phyloP scores from a whole-genome alignment of 805 yeast genomes.

The Schwanniomyces yamadae region DNA sequence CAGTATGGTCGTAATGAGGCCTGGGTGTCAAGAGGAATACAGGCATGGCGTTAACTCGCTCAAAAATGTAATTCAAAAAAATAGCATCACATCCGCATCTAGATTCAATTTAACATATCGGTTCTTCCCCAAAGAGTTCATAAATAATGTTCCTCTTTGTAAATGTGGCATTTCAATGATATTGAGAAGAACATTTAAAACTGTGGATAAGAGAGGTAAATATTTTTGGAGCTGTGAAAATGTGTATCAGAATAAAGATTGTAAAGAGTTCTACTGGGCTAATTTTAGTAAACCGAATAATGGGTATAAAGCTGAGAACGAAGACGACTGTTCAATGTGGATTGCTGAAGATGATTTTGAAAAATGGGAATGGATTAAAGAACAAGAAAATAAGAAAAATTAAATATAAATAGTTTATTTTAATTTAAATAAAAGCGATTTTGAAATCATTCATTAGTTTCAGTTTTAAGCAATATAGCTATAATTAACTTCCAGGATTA shows the following conservation, averaged over 20 bases:
- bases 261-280: conserved; percentile 52
- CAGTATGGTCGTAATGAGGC: conserved; percentile 67
- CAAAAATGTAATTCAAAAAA: conserved; percentile 44
- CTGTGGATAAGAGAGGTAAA: conserved; percentile 46
- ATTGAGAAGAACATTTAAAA: conserved; percentile 54
- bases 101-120: conserved; percentile 70
- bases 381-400: neutral
- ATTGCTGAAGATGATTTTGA: conserved; percentile 7
- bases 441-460: neutral
- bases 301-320: conserved; percentile 32
- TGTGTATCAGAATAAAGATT: conserved; percentile 42
- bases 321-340: conserved; percentile 44
- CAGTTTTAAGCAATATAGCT: neutral
- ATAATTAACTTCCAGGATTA: no score
- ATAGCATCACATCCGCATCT: conserved; percentile 41
- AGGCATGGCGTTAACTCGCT: conserved; percentile 60
- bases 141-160: conserved; percentile 42
- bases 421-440: neutral
- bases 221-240: conserved; percentile 69
- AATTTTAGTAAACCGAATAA: conserved; percentile 34
- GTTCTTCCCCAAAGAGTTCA: conserved; percentile 43
- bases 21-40: conserved; percentile 75
- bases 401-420: neutral
- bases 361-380: conserved; percentile 1
- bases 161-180: conserved; percentile 51